Evolutionary conservation across 1,139 yeast species (phyloP), one percentile per base, ranked within the genome.

Genomic region (Debaryomyces sp.): DNA sequence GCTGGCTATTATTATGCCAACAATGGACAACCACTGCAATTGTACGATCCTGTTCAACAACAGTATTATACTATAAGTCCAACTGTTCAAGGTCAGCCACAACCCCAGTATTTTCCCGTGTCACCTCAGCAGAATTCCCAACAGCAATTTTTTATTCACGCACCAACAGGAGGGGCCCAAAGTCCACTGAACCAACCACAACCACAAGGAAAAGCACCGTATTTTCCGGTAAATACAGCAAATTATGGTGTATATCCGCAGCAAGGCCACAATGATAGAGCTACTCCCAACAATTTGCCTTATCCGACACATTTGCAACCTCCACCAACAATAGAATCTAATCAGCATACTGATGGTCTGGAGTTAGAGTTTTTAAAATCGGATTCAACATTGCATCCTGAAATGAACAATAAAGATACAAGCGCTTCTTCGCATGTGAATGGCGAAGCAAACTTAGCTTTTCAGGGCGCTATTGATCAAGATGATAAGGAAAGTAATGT

Each of bases 41-140:
- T 71, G 52, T 75, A 73, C 55, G 80, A 76, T 53, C 80, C 79
- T 1, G 73, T 73, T 12, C 77, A 71, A 58, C 80, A 75, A 56
- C 79, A 75, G 50, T 75, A 70, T 52, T 75, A 66, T 52, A 75
- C 77, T 9, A 64, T 75, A 39, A 68, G 76, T 17, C 78, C 78
- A 12, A 24, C 48, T 5, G 10, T 41, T 12, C 59, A 55, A 38
- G 54, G 46, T 12, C 58, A 46, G 41, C 68, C 68, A 9, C 73
- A 67, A 55, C 77, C 78, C 0, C 77, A 72, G 49, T 69, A 70
- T 57, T 71, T 74, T 56, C 71, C 77, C 5, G 52, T 70, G 2
- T 64, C 75, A 3, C 75, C 76, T 13, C 70, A 64, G 46, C 69
- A 68, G 29, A 46, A 36, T 30, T 45, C 41, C 24, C 54, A 17